These are phyloP conservation scores for Stenogyne calaminthoides DNA, from an alignment of 305 asterid genomes.

Conservation along the genomic window DNA sequence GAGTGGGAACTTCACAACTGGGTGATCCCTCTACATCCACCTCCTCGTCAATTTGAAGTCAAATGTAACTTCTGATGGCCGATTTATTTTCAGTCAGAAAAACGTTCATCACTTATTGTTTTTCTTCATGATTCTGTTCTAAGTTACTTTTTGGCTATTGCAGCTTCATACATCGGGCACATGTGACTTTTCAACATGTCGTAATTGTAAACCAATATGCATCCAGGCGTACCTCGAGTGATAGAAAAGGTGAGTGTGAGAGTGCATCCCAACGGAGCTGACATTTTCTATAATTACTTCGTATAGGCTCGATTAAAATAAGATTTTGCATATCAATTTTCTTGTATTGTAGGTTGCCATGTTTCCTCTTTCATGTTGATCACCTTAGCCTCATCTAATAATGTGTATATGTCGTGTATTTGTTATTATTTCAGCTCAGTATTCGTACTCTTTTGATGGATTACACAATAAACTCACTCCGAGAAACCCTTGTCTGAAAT, in stretches of 20 bases:
- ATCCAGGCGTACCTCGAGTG: no score
- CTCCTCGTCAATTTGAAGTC: background rate
- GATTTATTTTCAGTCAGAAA: background rate
- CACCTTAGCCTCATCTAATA: background rate
- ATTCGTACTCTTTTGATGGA: no score
- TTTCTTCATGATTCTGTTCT: background rate
- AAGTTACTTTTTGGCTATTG: background rate
- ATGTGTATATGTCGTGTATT: background rate
- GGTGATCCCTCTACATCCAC: background rate
- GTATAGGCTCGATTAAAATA: background rate
- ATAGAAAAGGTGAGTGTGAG: background rate
- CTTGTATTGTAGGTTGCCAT: background rate
- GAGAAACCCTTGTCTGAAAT: no score
- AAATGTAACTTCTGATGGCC: background rate
- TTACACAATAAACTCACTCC: no score
- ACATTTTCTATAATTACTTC: no score
- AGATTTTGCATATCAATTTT: background rate
- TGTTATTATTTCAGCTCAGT: background rate
- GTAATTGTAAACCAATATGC: no score
- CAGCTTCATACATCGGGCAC: background rate
- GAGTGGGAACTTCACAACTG: background rate
- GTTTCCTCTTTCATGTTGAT: background rate
- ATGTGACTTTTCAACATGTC: no score
- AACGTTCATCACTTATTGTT: background rate
- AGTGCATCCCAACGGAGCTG: background rate